Base-by-base conservation (phyloP, 2,329 filamentous ascomycete species). In the Xylaria sp. region DNA sequence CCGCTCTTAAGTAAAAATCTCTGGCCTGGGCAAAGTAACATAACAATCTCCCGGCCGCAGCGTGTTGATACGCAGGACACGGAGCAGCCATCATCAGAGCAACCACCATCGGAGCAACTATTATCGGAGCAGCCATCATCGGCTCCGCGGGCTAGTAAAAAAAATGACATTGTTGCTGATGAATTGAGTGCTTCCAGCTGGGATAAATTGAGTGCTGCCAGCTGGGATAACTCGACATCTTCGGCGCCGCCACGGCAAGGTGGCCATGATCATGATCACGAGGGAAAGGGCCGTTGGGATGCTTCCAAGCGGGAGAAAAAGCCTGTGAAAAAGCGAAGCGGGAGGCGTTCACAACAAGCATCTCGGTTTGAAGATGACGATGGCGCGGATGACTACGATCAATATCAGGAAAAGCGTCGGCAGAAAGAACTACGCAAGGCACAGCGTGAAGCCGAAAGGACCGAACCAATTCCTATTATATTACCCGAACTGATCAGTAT, bases 401-500 rank as follows among this genome's bases (percentile, higher is more conserved):
- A 77, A 52, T 84, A 83, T 72, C 81, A 82, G 67, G 76, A 80
- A 51, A 84, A 81, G 70, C 82, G 82, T 66, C 74, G 79, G 56
- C 74, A 79, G 78, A 82, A 78, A 78, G 78, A 74, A 76, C 80
- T 78, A 73, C 76, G 79, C 75, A 81, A 80, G 72, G 82, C 81
- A 68, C 79, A 81, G 77, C 79, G 81, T 68, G 79, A 78, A 59
- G 78, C 75, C 2, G 78, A 79, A 41, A 72, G 60, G 67, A 74
- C 69, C 67, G 79, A 83, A 6, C 88, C 87, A 1, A 86, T 86
- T 1, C 82, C 81, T 0, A 92, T 99, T 55, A 88, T 91, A 62
- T 83, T 99, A 25, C 97, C 97, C 0, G 93, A 98, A 77, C 97
- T 94, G 75, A 97, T 99, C 80, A 96, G 89, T 75, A 91, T 98